Conservation (phyloP, 2,329 filamentous ascomycete species). For the Pestalotiopsis sp. region DNA sequence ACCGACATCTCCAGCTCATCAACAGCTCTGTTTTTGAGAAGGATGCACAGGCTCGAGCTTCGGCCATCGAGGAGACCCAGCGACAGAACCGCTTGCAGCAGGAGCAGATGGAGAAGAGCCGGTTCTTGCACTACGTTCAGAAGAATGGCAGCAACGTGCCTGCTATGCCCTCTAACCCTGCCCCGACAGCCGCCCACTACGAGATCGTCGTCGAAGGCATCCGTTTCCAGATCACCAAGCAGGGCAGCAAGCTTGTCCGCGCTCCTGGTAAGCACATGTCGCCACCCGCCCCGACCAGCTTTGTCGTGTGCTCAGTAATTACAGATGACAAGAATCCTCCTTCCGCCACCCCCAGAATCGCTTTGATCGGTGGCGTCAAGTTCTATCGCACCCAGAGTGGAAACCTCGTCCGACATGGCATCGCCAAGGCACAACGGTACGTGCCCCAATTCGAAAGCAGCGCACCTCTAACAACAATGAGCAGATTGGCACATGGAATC, state of each 20-base stretch:
- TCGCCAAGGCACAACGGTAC: constrained; percentile 77
- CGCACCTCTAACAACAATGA: constrained; percentile 38
- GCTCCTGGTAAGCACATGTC: constrained; percentile 57
- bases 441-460: constrained; percentile 33
- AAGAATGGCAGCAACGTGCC: constrained; percentile 30
- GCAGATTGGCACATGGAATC: constrained; percentile 52
- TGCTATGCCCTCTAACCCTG: constrained; percentile 28
- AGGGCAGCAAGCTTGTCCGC: constrained; percentile 81
- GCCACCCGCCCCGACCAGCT: constrained; percentile 30
- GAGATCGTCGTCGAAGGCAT: constrained; percentile 73
- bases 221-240: constrained; percentile 71
- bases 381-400: constrained; percentile 87
- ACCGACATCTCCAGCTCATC: constrained; percentile 81
- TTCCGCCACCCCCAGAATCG: constrained; percentile 73
- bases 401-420: constrained; percentile 78
- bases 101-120: constrained; percentile 59
- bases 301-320: constrained; percentile 16
- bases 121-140: constrained; percentile 51
- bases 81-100: constrained; percentile 56
- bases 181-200: constrained; percentile 44
- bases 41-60: constrained; percentile 66
- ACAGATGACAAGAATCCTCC: constrained; percentile 61
- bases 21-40: constrained; percentile 79
- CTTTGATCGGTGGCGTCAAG: constrained; percentile 73
- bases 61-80: constrained; percentile 72